Base-by-base conservation (phyloP, 2,329 filamentous ascomycete species). In the Epichloe coenophiala region DNA sequence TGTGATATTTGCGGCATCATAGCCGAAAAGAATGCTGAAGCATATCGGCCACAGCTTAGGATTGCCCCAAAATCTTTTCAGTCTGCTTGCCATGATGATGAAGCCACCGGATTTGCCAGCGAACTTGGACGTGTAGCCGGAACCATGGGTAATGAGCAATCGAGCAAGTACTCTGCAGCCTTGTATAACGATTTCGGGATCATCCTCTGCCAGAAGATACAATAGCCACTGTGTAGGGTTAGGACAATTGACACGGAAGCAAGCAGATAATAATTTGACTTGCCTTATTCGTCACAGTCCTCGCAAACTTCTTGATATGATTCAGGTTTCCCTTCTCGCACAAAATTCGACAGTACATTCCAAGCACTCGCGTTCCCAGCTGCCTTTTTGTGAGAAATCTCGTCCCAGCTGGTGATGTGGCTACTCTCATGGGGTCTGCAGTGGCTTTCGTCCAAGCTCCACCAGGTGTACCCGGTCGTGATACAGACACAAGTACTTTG, bases 241-340 rank as follows among this genome's bases (percentile, higher is more conserved):
- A 62, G 56, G 19, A 4, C 27, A 4, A 33, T 17, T 15, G 19
- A 13, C 21, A 19, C 8, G 12, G 9, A 9, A 13, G 21, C 15
- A 23, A 17, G 17, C 17, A 17, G 19, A 35, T 9, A n/a, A 50
- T 45, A 51, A 27, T 11, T 5, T 52, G 49, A 53, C 61, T 60
- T 71, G 88, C 86, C 76, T 95, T 95, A 59, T 95, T 95, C 19
- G 91, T 96, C 8, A 98, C 91, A 1, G 91, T 94, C 61, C 85
- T 86, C 5, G 89, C 88, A 71, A 98, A 97, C 59, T 89, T 93
- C 61, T 83, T 81, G 51, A 95, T 85, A 54, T 84, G 81, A 13
- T 72, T 72, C 9, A 76, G 69, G 56, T 83, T 88, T 21, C 76
- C 76, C 58, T 80, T 80, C 54, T 87, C 81, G 60, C 89, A 95